Evolutionary conservation across 768 basidiomycete species (phyloP).

Genomic region (Neoboletus magnificus): DNA sequence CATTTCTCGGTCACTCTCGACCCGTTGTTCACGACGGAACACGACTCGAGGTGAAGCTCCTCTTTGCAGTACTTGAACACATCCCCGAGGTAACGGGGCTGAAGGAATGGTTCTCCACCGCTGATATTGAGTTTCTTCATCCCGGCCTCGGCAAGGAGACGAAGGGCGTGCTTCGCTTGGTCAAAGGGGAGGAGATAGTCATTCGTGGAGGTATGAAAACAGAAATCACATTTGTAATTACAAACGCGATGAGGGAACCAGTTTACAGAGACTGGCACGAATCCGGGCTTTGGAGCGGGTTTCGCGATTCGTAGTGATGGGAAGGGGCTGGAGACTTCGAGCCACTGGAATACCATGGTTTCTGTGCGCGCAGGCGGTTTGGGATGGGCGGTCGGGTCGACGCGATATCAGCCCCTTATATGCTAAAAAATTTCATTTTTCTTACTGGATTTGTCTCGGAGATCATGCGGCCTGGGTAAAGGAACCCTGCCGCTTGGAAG

Average conservation of each 20-base stretch:
- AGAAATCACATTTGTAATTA: conserved; percentile 35
- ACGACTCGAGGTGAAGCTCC: conserved; percentile 31
- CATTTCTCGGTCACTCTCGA: conserved; percentile 36
- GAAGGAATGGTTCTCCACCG: conserved; percentile 33
- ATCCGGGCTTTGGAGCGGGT: conserved; percentile 1
- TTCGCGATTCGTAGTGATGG: neutral
- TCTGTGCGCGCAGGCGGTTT: neutral
- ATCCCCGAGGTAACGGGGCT: conserved; percentile 31
- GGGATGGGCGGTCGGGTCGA: neutral
- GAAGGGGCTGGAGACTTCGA: neutral
- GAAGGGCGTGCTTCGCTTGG: conserved; percentile 29
- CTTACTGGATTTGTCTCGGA: neutral
- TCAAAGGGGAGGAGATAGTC: conserved; percentile 28
- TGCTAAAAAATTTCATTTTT: neutral
- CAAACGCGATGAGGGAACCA: conserved; percentile 14
- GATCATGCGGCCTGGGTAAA: neutral
- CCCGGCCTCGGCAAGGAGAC: conserved; percentile 26
- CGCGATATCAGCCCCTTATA: neutral
- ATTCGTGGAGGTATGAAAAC: conserved; percentile 34
- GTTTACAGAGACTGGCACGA: conserved; percentile 16
- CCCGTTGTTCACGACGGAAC: conserved; percentile 29
- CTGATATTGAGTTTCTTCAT: conserved; percentile 36
- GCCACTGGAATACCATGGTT: conserved; percentile 6
- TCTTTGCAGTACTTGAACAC: conserved; percentile 34
- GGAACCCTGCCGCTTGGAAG: neutral